phyloP scores from a whole-genome alignment of 2,329 filamentous ascomycete genomes.

The Aotearoamyces nothofagi region DNA sequence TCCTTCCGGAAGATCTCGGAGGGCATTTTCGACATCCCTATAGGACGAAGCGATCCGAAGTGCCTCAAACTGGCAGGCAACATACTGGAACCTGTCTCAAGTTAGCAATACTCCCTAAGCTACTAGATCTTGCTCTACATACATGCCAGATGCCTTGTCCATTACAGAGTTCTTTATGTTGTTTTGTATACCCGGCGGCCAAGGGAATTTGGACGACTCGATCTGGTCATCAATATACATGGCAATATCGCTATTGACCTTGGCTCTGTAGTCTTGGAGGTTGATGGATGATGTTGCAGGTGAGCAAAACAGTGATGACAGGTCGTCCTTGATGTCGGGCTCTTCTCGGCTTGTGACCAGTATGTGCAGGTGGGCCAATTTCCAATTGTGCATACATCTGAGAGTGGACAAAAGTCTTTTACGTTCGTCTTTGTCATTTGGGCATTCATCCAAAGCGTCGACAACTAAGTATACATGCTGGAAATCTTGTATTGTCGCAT shows the following conservation, averaged over 20 bases:
- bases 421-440: not conserved
- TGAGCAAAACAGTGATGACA: slow-evolving; percentile 9
- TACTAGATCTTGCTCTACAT: too few species aligned
- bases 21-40: not conserved
- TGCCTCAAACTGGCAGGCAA: slow-evolving; percentile 14
- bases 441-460: slow-evolving; percentile 19
- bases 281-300: too few species aligned
- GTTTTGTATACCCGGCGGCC: slow-evolving; percentile 8
- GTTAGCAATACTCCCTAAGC: too few species aligned
- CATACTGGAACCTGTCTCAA: slow-evolving; percentile 14
- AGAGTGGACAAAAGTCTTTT: slow-evolving; percentile 3
- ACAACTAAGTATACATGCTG: slow-evolving; percentile 6
- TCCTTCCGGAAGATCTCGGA: not conserved
- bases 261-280: too few species aligned
- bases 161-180: slow-evolving; percentile 12
- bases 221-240: too few species aligned
- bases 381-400: slow-evolving; percentile 1
- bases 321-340: slow-evolving; percentile 10
- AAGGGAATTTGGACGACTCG: too few species aligned
- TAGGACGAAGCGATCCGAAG: slow-evolving; percentile 7
- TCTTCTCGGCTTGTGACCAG: slow-evolving; percentile 14
- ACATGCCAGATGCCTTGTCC: slow-evolving; percentile 18
- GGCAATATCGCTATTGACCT: too few species aligned
- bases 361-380: slow-evolving; percentile 3
- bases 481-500: not conserved